phyloP scores from a whole-genome alignment of 2,329 filamentous ascomycete genomes.

The Cryoendolithus antarcticus region DNA sequence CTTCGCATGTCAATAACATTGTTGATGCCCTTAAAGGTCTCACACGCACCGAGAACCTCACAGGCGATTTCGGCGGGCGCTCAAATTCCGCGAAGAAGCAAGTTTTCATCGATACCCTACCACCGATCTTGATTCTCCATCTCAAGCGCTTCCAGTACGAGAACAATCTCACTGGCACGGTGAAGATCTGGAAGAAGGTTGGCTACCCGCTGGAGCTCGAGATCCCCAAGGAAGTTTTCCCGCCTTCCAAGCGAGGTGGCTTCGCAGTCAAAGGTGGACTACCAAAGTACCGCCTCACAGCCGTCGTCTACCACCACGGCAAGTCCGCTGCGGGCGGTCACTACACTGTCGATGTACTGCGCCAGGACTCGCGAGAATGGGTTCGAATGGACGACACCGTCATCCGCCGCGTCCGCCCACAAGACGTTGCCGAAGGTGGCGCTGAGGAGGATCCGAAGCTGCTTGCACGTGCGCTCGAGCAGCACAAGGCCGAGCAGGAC shows the following conservation, averaged over 20 bases:
- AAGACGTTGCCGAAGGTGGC: constrained; percentile 80
- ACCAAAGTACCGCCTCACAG: constrained; percentile 75
- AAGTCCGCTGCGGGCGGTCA: constrained; percentile 94
- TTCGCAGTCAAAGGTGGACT: constrained; percentile 54
- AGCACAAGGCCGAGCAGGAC: constrained; percentile 46
- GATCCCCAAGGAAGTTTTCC: constrained; percentile 80
- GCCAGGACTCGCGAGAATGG: constrained; percentile 93
- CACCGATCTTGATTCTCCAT: constrained; percentile 84
- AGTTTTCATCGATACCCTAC: constrained; percentile 82
- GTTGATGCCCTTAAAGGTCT: constrained; percentile 78
- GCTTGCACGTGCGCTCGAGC: constrained; percentile 53
- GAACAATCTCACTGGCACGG: constrained; percentile 61
- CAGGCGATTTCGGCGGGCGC: constrained; percentile 72
- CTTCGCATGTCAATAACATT: constrained; percentile 77
- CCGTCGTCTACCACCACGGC: constrained; percentile 93
- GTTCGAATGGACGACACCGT: constrained; percentile 89
- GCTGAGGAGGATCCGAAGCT: constrained; percentile 65
- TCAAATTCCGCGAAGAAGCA: constrained; percentile 79
- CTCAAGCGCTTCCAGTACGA: constrained; percentile 97
- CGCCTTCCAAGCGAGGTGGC: constrained; percentile 57
- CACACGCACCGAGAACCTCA: constrained; percentile 71
- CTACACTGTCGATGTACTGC: constrained; percentile 92
- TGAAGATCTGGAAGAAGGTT: constrained; percentile 98
- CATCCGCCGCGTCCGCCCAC: constrained; percentile 69
- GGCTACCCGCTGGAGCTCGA: constrained; percentile 91